Evolutionary conservation across 23 red algal genomes (phyloP).

Genomic region (Pyropia yezoensis): DNA sequence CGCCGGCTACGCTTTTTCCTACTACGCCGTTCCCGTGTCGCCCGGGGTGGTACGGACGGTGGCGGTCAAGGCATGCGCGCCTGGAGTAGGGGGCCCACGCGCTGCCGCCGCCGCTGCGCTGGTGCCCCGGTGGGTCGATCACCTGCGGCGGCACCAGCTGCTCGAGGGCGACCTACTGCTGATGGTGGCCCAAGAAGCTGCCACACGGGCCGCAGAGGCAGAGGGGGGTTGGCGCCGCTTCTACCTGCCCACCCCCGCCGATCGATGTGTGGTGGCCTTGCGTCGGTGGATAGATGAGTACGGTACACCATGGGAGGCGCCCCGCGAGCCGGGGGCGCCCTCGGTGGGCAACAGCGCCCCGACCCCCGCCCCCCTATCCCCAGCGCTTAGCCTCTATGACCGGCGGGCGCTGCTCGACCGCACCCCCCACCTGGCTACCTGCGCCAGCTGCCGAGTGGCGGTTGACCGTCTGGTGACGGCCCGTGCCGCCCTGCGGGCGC

Average conservation of each 20-base stretch:
- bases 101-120: constrained; percentile 4
- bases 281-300: constrained; percentile 18
- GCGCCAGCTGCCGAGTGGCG: no score
- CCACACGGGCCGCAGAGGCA: constrained; percentile 6
- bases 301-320: background rate
- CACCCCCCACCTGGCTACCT: no score
- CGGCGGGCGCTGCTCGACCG: no score
- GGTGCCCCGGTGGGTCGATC: constrained; percentile 19
- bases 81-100: no score
- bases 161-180: constrained; percentile 25
- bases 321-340: no score
- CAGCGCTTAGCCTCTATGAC: no score
- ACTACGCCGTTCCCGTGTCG: constrained; percentile 35
- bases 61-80: constrained; percentile 1
- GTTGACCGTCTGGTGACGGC: no score
- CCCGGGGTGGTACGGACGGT: constrained; percentile 15
- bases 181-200: constrained; percentile 18
- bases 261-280: constrained; percentile 31
- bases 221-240: constrained; percentile 9
- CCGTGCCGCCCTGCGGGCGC: no score
- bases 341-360: no score
- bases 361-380: no score
- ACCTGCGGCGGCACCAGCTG: constrained; percentile 28
- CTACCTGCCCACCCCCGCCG: constrained; percentile 24
- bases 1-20: constrained; percentile 14